Base-by-base conservation (phyloP, 805 yeast genomes). In the Wickerhamomyces bovis region DNA sequence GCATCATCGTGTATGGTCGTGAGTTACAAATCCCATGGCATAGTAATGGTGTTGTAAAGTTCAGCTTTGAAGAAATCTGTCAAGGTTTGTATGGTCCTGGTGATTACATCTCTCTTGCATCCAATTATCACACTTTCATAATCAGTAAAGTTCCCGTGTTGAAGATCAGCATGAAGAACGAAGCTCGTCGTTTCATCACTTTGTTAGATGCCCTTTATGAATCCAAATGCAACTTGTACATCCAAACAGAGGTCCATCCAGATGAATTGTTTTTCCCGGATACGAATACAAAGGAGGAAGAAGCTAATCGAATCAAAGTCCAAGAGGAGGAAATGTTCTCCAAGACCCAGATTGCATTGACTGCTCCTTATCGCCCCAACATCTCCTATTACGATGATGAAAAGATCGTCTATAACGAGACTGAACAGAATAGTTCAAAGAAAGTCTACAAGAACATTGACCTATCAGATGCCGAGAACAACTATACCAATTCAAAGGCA, bases 251-350 rank as follows among this genome's bases (percentile, higher is more conserved):
- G 41, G 77, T 68, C 0, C 66, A 62, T 1, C 69, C 80, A 9
- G 79, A 78, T 33, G 59, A 65, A n/a, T 53, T 83, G 21, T 84
- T 83, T 63, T 84, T 84, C 63, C 87, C 89, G 0, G 85, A 76
- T 33, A 53, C 58, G 8, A 43, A 49, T 7, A 50, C 44, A 13
- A 39, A 41, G 3, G 64, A 57, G 30, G 65, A 61, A 20, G 62
- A 61, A 21, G 56, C 56, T 7, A 68, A 70, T 49, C 61, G 72
- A 44, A 57, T 75, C 22, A 66, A 67, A 46, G 80, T 77, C 8
- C 83, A 77, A 53, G 81, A 80, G 45, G 83, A 80, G 54, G 90
- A 84, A 56, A 81, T 81, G 87, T 82, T 68, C 58, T 76, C 87
- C 6, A 76, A 75, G 49, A 82, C 88, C 0, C 72, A 72, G 19